Evolutionary conservation across 176 grass and related monocot species (phyloP).

Genomic region (sorghum (Sorghum bicolor)): DNA sequence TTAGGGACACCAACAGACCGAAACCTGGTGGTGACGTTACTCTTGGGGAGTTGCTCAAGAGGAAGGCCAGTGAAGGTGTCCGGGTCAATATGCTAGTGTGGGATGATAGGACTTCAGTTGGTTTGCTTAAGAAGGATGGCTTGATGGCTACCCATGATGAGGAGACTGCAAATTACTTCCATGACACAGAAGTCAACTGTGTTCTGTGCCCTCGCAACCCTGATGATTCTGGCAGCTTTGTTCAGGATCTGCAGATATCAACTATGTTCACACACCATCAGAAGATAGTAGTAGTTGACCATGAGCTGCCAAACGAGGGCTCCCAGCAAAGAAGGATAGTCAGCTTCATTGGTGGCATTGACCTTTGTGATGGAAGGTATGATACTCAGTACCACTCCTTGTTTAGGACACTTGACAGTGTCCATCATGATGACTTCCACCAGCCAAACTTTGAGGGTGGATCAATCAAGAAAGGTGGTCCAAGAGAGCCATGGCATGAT

Average conservation of each 20-base stretch:
- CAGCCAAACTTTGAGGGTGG: slow-evolving; percentile 52
- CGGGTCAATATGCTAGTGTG: slow-evolving; percentile 60
- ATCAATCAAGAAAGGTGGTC: slow-evolving; percentile 53
- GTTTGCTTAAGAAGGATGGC: slow-evolving; percentile 57
- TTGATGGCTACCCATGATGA: slow-evolving; percentile 66
- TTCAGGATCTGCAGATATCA: slow-evolving; percentile 44
- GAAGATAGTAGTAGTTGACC: slow-evolving; percentile 57
- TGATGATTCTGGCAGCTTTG: slow-evolving; percentile 55
- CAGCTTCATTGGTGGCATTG: slow-evolving; percentile 62
- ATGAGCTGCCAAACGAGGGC: slow-evolving; percentile 48
- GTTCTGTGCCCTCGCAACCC: slow-evolving; percentile 61
- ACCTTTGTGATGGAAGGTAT: slow-evolving; percentile 68
- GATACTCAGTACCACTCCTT: slow-evolving; percentile 61
- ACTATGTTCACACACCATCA: slow-evolving; percentile 75
- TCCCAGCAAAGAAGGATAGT: slow-evolving; percentile 55
- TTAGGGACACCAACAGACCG: slow-evolving; percentile 52
- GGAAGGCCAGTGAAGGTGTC: slow-evolving; percentile 60
- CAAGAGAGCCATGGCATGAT: slow-evolving; percentile 75
- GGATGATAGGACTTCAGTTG: slow-evolving; percentile 58
- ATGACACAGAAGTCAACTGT: slow-evolving; percentile 37
- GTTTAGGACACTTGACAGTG: slow-evolving; percentile 56
- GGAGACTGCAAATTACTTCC: slow-evolving; percentile 55
- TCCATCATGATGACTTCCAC: slow-evolving; percentile 65
- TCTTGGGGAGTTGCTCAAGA: slow-evolving; percentile 65
- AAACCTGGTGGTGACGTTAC: slow-evolving; percentile 62